Base-by-base conservation (phyloP, 2,329 filamentous ascomycete species). In the Huntiella bhutanensis region DNA sequence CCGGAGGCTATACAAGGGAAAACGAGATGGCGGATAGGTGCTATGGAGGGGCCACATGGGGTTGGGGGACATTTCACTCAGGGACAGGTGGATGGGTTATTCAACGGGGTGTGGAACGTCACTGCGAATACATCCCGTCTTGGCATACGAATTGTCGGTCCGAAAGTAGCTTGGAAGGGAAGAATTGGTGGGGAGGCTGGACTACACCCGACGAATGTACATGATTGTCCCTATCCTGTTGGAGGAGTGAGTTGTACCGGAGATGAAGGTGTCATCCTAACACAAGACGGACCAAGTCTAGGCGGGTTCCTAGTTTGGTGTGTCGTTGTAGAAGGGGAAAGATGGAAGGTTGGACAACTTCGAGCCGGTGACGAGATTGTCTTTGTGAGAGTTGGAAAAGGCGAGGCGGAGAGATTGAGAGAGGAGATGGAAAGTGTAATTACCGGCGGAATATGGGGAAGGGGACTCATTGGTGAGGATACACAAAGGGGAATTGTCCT, bases 191-290 rank as follows among this genome's bases (percentile, higher is more conserved):
- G 61, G 1, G 57, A 59, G 33, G 63, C 58, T 2, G 62, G 61
- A 0, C 52, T 62, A 5, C 63, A 66, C 41, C 63, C 63, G 0
- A 64, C 60, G n/a, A 66, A 66, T 22, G 59, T 64, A 15, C 57
- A 62, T 22, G 62, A 64, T 17, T 59, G 57, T 22, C 59, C 59
- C 1, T 64, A 64, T 48, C 60, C 63, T 0, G 55, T 62, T 4
- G 64, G 64, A 1, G 61, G 62, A 28, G 55, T 66, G 4, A 66
- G 60, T 53, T 66, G 63, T 48, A 65, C 62, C 0, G 64, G 63
- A 0, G 63, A 66, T 28, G 60, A 62, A 32, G 57, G 61, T 2
- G 61, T 65, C 2, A 55, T 66, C 2, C 52, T 66, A 4, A 54
- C 59, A 0, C 57, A 55, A 5, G 64, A 67, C 49, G 62, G 62